Evolutionary conservation across 148 eudicot genomes (phyloP).

Genomic region (Chenopodium album): DNA sequence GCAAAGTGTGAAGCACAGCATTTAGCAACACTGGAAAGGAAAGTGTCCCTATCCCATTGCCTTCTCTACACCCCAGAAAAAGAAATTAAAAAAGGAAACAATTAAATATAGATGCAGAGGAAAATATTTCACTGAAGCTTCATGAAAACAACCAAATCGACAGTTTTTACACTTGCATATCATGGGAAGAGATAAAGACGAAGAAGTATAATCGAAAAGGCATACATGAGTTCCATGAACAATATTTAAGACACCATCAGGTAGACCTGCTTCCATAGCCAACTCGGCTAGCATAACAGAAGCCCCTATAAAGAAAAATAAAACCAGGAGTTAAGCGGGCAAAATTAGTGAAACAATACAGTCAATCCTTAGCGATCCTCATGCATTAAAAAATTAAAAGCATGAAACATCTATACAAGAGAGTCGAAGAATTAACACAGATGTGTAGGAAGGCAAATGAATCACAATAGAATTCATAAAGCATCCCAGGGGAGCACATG

Average conservation of each 20-base stretch:
- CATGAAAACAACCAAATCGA: not conserved
- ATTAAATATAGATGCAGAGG: not conserved
- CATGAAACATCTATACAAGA: not conserved
- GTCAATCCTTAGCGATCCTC: not conserved
- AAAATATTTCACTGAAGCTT: not conserved
- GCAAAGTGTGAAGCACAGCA: not conserved
- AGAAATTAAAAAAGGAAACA: not conserved
- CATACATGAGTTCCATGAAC: constrained; percentile 96
- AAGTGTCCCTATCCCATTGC: not conserved
- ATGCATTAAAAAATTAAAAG: not conserved
- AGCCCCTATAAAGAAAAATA: constrained; percentile 58
- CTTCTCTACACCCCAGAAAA: not conserved
- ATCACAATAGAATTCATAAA: not conserved
- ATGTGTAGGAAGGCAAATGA: not conserved
- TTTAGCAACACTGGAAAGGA: not conserved
- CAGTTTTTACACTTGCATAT: not conserved
- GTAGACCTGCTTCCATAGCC: constrained; percentile 98
- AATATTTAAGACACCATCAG: constrained; percentile 86
- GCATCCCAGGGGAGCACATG: not conserved
- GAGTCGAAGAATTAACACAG: not conserved
- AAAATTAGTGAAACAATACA: constrained; percentile 7
- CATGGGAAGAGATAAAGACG: not conserved
- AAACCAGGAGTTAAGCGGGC: constrained; percentile 6
- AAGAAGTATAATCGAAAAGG: not conserved
- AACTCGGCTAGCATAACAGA: constrained; percentile 87